Percentiles rank a stretch among this genome's conserved stretches.
These are phyloP conservation scores for Lasiodiplodia sp. DNA, from an alignment of 2,329 filamentous ascomycete genomes.

Conservation along the genomic window DNA sequence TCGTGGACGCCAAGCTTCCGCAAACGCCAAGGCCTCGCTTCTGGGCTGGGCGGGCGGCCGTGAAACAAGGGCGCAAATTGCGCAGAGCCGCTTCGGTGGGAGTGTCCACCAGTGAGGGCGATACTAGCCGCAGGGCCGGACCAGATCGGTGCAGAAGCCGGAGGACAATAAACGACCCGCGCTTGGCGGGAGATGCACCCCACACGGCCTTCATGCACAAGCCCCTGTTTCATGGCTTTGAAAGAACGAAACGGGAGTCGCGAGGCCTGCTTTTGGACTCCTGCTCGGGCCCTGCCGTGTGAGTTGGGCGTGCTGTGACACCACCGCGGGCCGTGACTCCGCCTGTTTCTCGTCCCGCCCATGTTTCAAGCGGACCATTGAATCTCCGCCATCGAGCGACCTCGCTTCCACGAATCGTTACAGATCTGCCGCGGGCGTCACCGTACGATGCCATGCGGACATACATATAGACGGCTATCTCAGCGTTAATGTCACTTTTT, in stretches of 20 bases:
- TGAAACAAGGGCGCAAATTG: too few species aligned
- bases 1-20: too few species aligned
- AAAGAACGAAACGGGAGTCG: slow-evolving; percentile 3
- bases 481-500: neutral
- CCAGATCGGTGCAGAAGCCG: slow-evolving; percentile 4
- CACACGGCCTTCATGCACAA: slow-evolving; percentile 4
- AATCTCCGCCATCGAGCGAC: neutral
- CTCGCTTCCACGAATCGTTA: slow-evolving; percentile 22
- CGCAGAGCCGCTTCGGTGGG: neutral
- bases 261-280: slow-evolving; percentile 10
- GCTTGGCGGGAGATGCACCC: slow-evolving; percentile 20
- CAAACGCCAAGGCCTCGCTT: too few species aligned
- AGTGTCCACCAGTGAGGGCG: slow-evolving; percentile 19
- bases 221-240: slow-evolving; percentile 10
- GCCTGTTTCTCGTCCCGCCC: neutral
- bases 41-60: too few species aligned
- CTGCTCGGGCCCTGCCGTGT: slow-evolving; percentile 1
- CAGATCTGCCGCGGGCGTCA: neutral
- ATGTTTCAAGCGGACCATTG: slow-evolving; percentile 17
- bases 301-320: slow-evolving; percentile 4
- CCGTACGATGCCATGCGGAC: neutral
- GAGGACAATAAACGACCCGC: neutral
- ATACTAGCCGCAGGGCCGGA: slow-evolving; percentile 1
- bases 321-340: slow-evolving; percentile 9
- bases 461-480: slow-evolving; percentile 14